Conservation (phyloP, 331 rosid species). For the Malus hybrid region DNA sequence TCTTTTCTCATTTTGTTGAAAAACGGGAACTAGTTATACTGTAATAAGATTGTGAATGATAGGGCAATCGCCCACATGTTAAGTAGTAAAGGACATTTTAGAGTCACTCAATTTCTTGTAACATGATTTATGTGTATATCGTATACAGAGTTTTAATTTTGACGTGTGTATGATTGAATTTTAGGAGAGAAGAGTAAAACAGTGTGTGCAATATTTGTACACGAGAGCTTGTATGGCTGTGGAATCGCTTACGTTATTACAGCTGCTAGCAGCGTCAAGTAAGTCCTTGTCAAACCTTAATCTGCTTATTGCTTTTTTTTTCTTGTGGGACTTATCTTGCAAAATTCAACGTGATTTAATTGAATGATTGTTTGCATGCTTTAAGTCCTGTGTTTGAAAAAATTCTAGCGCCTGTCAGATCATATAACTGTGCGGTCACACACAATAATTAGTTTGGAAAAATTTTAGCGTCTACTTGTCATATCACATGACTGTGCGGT, state of each 20-base stretch:
- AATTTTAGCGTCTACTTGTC: neutral
- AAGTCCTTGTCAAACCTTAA: neutral
- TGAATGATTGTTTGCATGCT: neutral
- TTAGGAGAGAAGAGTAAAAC: constrained; percentile 19
- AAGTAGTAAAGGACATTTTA: neutral
- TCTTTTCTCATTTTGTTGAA: too few species aligned
- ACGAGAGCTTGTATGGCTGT: constrained; percentile 23
- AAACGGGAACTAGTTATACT: neutral
- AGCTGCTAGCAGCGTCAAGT: constrained; percentile 30
- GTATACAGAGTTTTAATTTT: neutral
- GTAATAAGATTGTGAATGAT: too few species aligned
- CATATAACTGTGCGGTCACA: too few species aligned
- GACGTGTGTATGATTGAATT: neutral
- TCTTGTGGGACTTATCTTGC: neutral
- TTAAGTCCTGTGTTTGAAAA: too few species aligned
- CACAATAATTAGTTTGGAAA: too few species aligned
- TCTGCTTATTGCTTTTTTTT: neutral
- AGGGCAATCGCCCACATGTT: neutral
- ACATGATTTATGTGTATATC: neutral
- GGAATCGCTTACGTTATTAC: constrained; percentile 28
- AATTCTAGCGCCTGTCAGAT: too few species aligned
- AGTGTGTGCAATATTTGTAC: constrained; percentile 11
- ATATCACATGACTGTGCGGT: too few species aligned
- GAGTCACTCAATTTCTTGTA: neutral
- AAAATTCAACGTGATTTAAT: neutral